A percentile compares a stretch with the other conserved stretches of the same genome.
Conservation (phyloP, 441 rosid species). For the Codiaeum variegatum region DNA sequence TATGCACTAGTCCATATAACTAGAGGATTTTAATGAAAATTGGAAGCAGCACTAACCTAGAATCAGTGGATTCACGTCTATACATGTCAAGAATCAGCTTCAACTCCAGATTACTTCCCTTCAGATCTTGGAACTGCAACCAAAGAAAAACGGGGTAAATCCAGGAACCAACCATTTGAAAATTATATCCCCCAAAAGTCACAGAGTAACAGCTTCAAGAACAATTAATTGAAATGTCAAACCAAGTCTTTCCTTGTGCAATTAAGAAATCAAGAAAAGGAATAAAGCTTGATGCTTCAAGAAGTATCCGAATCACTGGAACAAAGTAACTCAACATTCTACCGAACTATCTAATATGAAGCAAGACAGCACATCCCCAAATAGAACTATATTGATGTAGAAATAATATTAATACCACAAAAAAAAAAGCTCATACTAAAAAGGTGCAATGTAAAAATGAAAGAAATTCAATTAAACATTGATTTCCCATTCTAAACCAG, state of each 20-base stretch:
- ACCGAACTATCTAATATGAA: too few species aligned
- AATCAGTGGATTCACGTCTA: slow-evolving; percentile 67
- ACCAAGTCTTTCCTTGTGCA: neutral
- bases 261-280: too few species aligned
- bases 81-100: slow-evolving; percentile 82
- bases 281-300: neutral
- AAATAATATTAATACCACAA: neutral
- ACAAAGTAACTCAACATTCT: neutral
- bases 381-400: too few species aligned
- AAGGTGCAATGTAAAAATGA: neutral
- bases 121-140: slow-evolving; percentile 70
- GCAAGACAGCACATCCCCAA: too few species aligned
- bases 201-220: neutral
- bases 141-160: slow-evolving; percentile 1
- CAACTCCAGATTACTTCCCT: slow-evolving; percentile 65
- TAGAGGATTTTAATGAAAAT: too few species aligned
- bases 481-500: neutral
- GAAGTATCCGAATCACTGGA: neutral
- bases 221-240: neutral
- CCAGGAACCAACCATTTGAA: neutral
- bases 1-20: neutral
- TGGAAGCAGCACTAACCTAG: slow-evolving; percentile 46
- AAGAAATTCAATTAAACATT: neutral
- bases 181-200: neutral
- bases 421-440: neutral